These are phyloP conservation scores for Fusarium piperis DNA, from an alignment of 2,329 filamentous ascomycete species.

Conservation along the genomic window DNA sequence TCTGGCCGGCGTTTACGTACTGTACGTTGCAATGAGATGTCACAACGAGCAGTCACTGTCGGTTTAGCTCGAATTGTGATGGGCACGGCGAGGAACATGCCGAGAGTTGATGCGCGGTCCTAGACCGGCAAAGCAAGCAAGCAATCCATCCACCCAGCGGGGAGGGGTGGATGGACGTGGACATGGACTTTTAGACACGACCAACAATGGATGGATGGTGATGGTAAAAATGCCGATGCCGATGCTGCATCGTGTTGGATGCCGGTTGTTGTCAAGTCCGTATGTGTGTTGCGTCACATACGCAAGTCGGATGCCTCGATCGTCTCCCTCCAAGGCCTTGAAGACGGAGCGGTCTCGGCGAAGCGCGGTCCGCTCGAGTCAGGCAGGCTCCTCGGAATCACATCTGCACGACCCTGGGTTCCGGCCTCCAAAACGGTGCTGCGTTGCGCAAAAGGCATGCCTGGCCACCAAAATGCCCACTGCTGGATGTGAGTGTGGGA, in stretches of 20 bases:
- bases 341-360: conserved; percentile 4
- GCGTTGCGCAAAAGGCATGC: background rate
- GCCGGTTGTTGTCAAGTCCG: background rate
- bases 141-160: background rate
- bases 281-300: background rate
- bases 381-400: background rate
- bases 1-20: conserved; percentile 6
- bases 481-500: conserved; percentile 2
- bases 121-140: conserved; percentile 5
- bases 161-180: background rate
- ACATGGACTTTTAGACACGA: background rate
- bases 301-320: background rate
- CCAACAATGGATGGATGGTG: background rate
- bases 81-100: background rate
- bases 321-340: background rate
- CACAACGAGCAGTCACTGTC: conserved; percentile 2
- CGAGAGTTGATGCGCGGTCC: background rate
- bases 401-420: background rate
- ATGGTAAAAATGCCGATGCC: conserved; percentile 18
- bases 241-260: background rate
- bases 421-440: background rate
- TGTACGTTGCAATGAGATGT: background rate
- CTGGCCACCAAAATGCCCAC: background rate
- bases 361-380: conserved; percentile 3
- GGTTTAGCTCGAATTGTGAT: conserved; percentile 18